Base-by-base conservation (phyloP, 306 rosid species). In the Vigna nakashimae region DNA sequence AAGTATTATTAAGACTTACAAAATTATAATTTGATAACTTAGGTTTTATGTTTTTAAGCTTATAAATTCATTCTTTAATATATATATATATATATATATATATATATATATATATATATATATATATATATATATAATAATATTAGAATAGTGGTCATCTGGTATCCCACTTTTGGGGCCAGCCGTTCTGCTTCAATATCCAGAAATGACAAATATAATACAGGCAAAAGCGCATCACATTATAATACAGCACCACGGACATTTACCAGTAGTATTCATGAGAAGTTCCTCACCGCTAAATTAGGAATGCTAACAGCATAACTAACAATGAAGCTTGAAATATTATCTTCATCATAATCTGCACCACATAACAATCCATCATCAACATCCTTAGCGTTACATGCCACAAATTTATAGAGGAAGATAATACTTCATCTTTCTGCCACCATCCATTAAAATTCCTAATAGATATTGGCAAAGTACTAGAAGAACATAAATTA, bases 271-370 rank as follows among this genome's bases (percentile, higher is more conserved):
- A 80, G 72, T 68, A 84, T 82, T 86, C 91, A 89, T 84, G 89
- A 86, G 81, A 92, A 90, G 88, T 82, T 91, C 86, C 97, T 94
- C 90, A 94, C 98, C 97, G 17, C 87, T 88, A 89, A 84, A 87
- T 92, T 91, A 75, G 93, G 98, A 83, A 89, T 79, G 90, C 89
- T 81, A 82, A 82, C 75, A 82, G 72, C 91, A 83, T 88, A 89
- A 84, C 78, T 74, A 71, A 59, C 82, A 81, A 94, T 87, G 85
- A 90, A 90, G 79, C 75, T 48, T 62, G 97, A 70, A 81, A 86
- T 71, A 14, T 88, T 50, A 65, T 84, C 89, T 62, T 84, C 87
- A 82, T 84, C 92, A 28, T 14, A 36, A 77, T 91, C 98, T 94
- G 97, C 91, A 92, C 80, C 71, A 67, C 66, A 58, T 43, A 86